Evolutionary conservation across 768 basidiomycete species (phyloP), one percentile per base, ranked within the genome.

Genomic region (Boletus subparvulus): DNA sequence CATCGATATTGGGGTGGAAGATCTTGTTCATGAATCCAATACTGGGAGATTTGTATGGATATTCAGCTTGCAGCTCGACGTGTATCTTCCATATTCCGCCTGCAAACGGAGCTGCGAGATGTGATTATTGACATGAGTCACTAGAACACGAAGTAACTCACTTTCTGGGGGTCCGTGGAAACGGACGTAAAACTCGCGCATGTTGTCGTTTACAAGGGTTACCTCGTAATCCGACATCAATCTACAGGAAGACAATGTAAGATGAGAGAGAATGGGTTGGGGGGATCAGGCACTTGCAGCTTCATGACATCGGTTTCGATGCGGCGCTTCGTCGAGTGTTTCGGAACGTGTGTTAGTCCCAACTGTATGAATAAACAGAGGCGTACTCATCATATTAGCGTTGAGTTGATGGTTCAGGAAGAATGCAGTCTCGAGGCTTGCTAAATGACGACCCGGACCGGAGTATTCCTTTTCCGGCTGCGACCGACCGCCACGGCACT

Each of bases 1-100:
- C 97, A 75, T 99, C 97, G 68, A 99, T 99, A 69, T 99, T 99
- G 19, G 97, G 97, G 66, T 98, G 97, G 71, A 97, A 98, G 73
- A 99, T 98, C 88, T 98, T 98, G 83, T 99, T 99, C 93, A 97
- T 95, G 76, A 99, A 99, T 2, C 97, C 97, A 63, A 99, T 99
- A 69, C 92, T 94, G 6, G 97, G 97, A 30, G 93, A 96, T 75
- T 98, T 98, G 85, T 89, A 99, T 3, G 97, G 97, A 70, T 98
- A 99, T 73, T 97, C 94, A 61, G 98, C 94, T 24, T 96, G 97
- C 21, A 99, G 81, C 71, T 99, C 97, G 56, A 99, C 97, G 68
- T 99, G 97, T 58, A 99, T 95, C 83, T 96, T 97, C 97, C 97
- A 99, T 52, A 94, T 90, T 37, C 97, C 97, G 40, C 92, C 91